Percentiles rank a stretch among this genome's conserved stretches.
These are phyloP conservation scores for Fagus crenata DNA, from an alignment of 306 rosid genomes.

Conservation along the genomic window DNA sequence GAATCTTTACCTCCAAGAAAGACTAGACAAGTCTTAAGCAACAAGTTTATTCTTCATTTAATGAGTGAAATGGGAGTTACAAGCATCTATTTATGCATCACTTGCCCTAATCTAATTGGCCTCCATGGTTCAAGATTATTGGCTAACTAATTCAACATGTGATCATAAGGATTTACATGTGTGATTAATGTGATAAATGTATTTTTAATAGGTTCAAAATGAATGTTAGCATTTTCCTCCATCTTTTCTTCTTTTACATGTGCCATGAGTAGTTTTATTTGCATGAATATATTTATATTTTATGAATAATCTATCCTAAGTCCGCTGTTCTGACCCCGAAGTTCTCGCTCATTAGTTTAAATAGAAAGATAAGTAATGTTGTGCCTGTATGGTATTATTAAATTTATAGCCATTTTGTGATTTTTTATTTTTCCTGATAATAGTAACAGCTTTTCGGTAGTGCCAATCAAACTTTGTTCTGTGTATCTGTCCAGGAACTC, in stretches of 20 bases:
- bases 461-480: constrained; percentile 20
- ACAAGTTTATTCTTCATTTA: too few species aligned
- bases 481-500: constrained; percentile 51
- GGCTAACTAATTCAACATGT: too few species aligned
- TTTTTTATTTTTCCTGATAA: constrained; percentile 13
- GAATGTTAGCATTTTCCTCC: background rate
- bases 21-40: too few species aligned
- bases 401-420: background rate
- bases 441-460: constrained; percentile 19
- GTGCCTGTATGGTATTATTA: background rate
- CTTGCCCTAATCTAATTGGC: too few species aligned
- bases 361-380: background rate
- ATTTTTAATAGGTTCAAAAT: background rate
- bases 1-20: too few species aligned
- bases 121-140: too few species aligned
- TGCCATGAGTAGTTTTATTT: background rate
- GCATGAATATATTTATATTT: background rate
- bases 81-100: too few species aligned
- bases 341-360: background rate
- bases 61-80: too few species aligned
- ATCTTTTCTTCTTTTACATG: background rate
- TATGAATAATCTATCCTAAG: background rate
- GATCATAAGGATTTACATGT: too few species aligned
- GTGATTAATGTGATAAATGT: too few species aligned
- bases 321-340: background rate